Percentiles rank a stretch among this genome's conserved stretches.
Evolutionary conservation across 352 stramenopile species (phyloP).

Genomic region (Phytophthora colocasiae): DNA sequence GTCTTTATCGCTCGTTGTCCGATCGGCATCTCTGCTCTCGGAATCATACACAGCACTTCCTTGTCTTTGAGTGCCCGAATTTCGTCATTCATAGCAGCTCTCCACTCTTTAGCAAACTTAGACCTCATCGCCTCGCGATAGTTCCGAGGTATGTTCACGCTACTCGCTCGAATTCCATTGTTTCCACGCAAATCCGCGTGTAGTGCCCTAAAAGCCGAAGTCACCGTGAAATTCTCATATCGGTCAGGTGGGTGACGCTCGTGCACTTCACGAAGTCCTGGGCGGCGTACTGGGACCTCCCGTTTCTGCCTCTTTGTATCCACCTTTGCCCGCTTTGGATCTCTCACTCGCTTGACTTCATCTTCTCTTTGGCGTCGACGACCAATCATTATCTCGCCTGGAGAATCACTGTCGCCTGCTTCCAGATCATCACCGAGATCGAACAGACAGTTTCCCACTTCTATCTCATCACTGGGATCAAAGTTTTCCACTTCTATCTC

Average conservation of each 20-base stretch:
- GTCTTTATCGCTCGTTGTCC: constrained; percentile 1
- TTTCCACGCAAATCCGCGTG: neutral
- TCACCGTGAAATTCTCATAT: constrained; percentile 1
- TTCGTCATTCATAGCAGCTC: neutral
- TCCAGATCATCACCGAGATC: no score
- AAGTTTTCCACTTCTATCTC: no score
- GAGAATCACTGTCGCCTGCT: no score
- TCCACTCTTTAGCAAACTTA: neutral
- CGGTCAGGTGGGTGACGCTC: neutral
- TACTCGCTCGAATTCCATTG: neutral
- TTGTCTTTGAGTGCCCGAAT: neutral
- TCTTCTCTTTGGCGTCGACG: no score
- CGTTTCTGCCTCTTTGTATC: neutral
- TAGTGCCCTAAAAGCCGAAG: neutral
- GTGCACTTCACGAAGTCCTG: neutral
- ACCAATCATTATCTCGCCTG: no score
- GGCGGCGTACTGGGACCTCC: neutral
- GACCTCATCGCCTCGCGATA: neutral
- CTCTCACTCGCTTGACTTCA: no score
- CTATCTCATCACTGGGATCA: no score
- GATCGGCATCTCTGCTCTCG: neutral
- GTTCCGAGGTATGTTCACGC: neutral
- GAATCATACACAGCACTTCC: neutral
- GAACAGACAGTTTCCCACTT: no score
- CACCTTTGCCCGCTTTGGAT: neutral